phyloP scores from a whole-genome alignment of 768 basidiomycete genomes.

The Boletus vinaceobasis region DNA sequence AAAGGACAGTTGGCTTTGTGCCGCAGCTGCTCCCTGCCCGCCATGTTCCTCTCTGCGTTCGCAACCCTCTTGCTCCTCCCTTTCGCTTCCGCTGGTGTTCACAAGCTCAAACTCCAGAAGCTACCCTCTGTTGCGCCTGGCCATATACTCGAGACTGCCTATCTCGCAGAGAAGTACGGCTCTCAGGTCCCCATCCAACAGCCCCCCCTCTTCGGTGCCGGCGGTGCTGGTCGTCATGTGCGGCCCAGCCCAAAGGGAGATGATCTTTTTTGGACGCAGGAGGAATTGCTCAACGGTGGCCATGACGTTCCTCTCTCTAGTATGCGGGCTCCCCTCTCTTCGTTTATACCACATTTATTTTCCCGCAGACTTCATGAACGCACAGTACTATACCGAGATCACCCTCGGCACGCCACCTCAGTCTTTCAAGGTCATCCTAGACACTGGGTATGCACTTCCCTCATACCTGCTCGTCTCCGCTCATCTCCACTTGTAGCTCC shows the following conservation, averaged over 20 bases:
- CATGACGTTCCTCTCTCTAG: slow-evolving; percentile 89
- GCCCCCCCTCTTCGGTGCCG: slow-evolving; percentile 68
- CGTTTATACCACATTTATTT: neutral
- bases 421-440: slow-evolving; percentile 89
- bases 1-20: slow-evolving; percentile 16
- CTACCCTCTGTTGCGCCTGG: slow-evolving; percentile 59
- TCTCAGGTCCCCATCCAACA: slow-evolving; percentile 41
- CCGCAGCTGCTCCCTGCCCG: slow-evolving; percentile 22
- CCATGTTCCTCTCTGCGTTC: slow-evolving; percentile 44
- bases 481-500: slow-evolving; percentile 46
- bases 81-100: slow-evolving; percentile 53
- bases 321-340: neutral
- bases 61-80: slow-evolving; percentile 41
- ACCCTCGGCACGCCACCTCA: slow-evolving; percentile 81
- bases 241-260: slow-evolving; percentile 50
- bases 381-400: slow-evolving; percentile 94
- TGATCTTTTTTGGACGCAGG: slow-evolving; percentile 79
- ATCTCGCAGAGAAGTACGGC: slow-evolving; percentile 94
- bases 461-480: slow-evolving; percentile 16
- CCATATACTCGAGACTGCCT: slow-evolving; percentile 70
- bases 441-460: slow-evolving; percentile 65
- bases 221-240: slow-evolving; percentile 64
- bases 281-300: slow-evolving; percentile 63
- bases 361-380: slow-evolving; percentile 88
- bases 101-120: slow-evolving; percentile 90